phyloP scores from a whole-genome alignment of 257 asterid genomes.

The Verbascum thapsus region DNA sequence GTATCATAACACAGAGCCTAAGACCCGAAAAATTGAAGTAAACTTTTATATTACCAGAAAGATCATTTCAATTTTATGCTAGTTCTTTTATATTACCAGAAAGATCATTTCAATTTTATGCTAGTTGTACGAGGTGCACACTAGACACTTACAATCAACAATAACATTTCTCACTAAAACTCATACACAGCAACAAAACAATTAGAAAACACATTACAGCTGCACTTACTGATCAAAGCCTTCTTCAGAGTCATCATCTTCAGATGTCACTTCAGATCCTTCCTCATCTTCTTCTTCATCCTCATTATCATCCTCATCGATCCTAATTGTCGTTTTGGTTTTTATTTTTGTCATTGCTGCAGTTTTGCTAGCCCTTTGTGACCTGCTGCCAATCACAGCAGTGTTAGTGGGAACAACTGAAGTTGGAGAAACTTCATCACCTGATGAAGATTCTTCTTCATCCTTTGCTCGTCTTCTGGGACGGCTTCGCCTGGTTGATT shows the following conservation, averaged over 20 bases:
- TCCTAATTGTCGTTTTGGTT: constrained; percentile 42
- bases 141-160: constrained; percentile 15
- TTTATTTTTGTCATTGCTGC: constrained; percentile 75
- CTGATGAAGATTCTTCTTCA: constrained; percentile 60
- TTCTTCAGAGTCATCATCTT: constrained; percentile 50
- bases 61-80: background rate
- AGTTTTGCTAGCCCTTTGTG: constrained; percentile 93
- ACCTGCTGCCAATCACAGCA: constrained; percentile 50
- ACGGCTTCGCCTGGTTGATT: constrained; percentile 50
- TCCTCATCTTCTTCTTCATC: constrained; percentile 37
- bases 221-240: constrained; percentile 25
- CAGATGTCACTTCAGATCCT: constrained; percentile 67
- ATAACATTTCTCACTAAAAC: background rate
- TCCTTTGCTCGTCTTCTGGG: constrained; percentile 57
- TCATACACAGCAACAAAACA: background rate
- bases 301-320: constrained; percentile 56
- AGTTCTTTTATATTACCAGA: background rate
- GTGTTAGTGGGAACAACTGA: constrained; percentile 58
- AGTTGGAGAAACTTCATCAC: constrained; percentile 60
- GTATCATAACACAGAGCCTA: too few species aligned
- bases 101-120: background rate
- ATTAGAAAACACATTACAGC: background rate
- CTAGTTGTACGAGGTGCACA: constrained; percentile 30
- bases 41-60: background rate
- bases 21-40: too few species aligned